These are phyloP conservation scores for Penicillium angulare DNA, from an alignment of 495 filamentous ascomycete species.

Conservation along the genomic window DNA sequence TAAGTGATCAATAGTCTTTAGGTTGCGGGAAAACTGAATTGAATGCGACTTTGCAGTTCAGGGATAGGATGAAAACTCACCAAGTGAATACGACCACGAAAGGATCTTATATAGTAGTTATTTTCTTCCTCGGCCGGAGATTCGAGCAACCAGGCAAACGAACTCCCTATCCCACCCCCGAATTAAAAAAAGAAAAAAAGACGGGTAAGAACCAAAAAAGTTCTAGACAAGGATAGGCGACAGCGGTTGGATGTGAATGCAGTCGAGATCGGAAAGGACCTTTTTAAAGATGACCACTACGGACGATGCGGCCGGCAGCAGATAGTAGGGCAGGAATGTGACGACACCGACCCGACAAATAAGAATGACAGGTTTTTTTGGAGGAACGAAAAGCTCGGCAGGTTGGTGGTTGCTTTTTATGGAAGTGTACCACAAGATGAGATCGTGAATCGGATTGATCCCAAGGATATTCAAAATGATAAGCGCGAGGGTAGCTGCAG, in stretches of 20 bases:
- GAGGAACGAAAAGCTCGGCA: constrained; percentile 26
- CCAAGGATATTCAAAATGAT: constrained; percentile 14
- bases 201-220: constrained; percentile 1
- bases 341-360: constrained; percentile 32
- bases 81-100: constrained; percentile 24
- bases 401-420: constrained; percentile 34
- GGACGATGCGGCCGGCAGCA: constrained; percentile 32
- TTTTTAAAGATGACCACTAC: constrained; percentile 40
- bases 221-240: constrained; percentile 26
- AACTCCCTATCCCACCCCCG: constrained; percentile 29
- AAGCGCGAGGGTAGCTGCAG: constrained; percentile 32
- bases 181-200: constrained; percentile 13
- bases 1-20: background rate
- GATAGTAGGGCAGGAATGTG: constrained; percentile 49
- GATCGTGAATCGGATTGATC: constrained; percentile 11
- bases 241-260: constrained; percentile 32
- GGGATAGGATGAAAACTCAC: constrained; percentile 26
- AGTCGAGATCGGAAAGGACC: constrained; percentile 44
- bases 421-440: constrained; percentile 16
- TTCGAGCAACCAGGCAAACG: constrained; percentile 18
- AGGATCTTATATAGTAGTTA: constrained; percentile 27
- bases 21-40: background rate
- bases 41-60: constrained; percentile 11
- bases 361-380: constrained; percentile 7
- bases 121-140: constrained; percentile 11